These are phyloP conservation scores for Cichorium intybus DNA, from an alignment of 140 eudicot species.

Conservation along the genomic window DNA sequence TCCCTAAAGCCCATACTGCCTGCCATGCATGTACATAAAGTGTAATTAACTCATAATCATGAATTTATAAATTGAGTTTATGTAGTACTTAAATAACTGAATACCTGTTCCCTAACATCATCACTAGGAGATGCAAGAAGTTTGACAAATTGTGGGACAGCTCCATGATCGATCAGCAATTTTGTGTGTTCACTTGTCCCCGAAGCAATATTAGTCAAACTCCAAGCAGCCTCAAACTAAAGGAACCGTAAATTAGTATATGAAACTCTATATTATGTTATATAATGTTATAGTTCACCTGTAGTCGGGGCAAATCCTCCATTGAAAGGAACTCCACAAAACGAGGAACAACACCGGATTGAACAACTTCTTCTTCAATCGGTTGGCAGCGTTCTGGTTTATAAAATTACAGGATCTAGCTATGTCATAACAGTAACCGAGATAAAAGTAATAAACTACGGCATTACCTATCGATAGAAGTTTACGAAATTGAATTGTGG, in stretches of 20 bases:
- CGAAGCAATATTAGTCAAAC: slow-evolving; percentile 66
- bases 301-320: slow-evolving; percentile 60
- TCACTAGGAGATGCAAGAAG: slow-evolving; percentile 58
- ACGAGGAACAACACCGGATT: no score
- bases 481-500: no score
- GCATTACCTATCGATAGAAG: slow-evolving; percentile 31
- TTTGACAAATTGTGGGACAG: slow-evolving; percentile 56
- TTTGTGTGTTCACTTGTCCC: slow-evolving; percentile 62
- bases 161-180: slow-evolving; percentile 64
- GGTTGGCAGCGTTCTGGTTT: slow-evolving; percentile 58
- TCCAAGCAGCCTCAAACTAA: slow-evolving; percentile 67
- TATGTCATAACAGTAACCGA: not conserved
- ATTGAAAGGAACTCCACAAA: slow-evolving; percentile 58
- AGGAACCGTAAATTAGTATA: not conserved
- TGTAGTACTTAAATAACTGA: not conserved
- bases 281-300: slow-evolving; percentile 30
- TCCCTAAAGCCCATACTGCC: slow-evolving; percentile 89
- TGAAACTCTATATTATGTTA: not conserved
- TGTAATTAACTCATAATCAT: not conserved
- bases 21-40: slow-evolving; percentile 4
- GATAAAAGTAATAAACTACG: not conserved
- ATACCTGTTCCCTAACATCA: slow-evolving; percentile 71
- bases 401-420: not conserved
- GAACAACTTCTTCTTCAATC: slow-evolving; percentile 57
- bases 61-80: not conserved